phyloP scores from a whole-genome alignment of 768 basidiomycete species.

The Phylloporus sp. region DNA sequence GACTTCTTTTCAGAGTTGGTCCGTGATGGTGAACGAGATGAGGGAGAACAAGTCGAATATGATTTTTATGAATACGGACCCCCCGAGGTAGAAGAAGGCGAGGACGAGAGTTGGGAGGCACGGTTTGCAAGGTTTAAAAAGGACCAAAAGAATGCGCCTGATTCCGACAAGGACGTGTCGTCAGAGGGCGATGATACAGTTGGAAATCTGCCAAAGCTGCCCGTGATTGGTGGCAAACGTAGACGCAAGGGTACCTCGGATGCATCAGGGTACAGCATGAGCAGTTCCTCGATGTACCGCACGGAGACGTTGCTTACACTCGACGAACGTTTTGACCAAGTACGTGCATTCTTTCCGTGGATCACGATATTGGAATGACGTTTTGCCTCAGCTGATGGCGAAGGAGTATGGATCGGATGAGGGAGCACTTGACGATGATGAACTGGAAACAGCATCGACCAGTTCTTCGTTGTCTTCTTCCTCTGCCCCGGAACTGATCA shows the following conservation, averaged over 20 bases:
- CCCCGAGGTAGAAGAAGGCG: slow-evolving; percentile 25
- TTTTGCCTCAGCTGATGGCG: slow-evolving; percentile 54
- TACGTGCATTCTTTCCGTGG: slow-evolving; percentile 31
- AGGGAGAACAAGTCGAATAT: slow-evolving; percentile 58
- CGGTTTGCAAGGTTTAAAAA: slow-evolving; percentile 77
- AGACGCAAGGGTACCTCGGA: slow-evolving; percentile 72
- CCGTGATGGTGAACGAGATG: slow-evolving; percentile 60
- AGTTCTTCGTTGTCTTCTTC: slow-evolving; percentile 43
- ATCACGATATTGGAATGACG: background rate
- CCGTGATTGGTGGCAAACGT: slow-evolving; percentile 75
- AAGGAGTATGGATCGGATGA: slow-evolving; percentile 70
- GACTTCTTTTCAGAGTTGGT: slow-evolving; percentile 75
- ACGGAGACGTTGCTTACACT: slow-evolving; percentile 84
- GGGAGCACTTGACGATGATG: slow-evolving; percentile 46
- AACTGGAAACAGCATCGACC: slow-evolving; percentile 38
- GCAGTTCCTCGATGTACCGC: slow-evolving; percentile 91
- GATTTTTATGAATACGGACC: slow-evolving; percentile 54
- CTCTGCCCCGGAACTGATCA: slow-evolving; percentile 68
- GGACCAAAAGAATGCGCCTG: slow-evolving; percentile 32
- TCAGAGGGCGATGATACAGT: slow-evolving; percentile 82
- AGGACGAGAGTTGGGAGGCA: slow-evolving; percentile 62
- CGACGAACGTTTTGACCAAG: slow-evolving; percentile 94
- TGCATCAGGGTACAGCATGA: slow-evolving; percentile 96
- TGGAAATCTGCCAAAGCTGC: slow-evolving; percentile 64
- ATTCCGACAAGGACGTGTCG: slow-evolving; percentile 47